Percentiles rank a stretch among this genome's conserved stretches.
Evolutionary conservation across 192 early-diverging fungal species (phyloP).

Genomic region (Umbelopsis sp.): DNA sequence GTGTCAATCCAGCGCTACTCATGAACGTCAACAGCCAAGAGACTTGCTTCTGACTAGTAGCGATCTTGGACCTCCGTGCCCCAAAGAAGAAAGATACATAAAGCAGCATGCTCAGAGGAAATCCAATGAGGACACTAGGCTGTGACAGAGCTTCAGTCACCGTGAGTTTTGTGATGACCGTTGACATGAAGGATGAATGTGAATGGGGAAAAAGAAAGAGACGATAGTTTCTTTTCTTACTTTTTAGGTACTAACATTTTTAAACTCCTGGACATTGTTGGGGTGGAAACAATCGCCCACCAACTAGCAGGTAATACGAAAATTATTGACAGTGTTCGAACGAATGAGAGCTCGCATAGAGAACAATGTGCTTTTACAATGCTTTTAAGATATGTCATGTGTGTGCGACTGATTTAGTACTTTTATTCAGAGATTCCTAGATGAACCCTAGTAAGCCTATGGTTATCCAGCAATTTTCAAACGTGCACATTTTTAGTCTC

Average conservation of each 20-base stretch:
- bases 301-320: not conserved
- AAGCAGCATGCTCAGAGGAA: not conserved
- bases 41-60: slow-evolving; percentile 30
- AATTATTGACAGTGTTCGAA: not conserved
- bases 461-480: not conserved
- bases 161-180: slow-evolving; percentile 7
- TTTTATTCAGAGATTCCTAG: not conserved
- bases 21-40: slow-evolving; percentile 30
- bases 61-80: slow-evolving; percentile 9
- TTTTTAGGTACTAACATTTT: not conserved
- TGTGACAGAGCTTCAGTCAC: slow-evolving; percentile 10
- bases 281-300: not conserved
- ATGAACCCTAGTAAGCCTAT: too few species aligned
- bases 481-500: not conserved
- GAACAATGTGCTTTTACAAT: slow-evolving; percentile 3
- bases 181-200: not conserved
- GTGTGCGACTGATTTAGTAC: not conserved
- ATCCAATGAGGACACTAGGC: not conserved
- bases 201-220: not conserved
- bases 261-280: not conserved
- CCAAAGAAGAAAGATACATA: slow-evolving; percentile 10
- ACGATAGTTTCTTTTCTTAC: not conserved
- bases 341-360: not conserved
- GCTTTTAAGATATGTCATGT: not conserved
- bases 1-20: slow-evolving; percentile 25